Percentiles rank a stretch among this genome's conserved stretches.
Conservation (phyloP, 306 rosid species). For the Vicia sativa region DNA sequence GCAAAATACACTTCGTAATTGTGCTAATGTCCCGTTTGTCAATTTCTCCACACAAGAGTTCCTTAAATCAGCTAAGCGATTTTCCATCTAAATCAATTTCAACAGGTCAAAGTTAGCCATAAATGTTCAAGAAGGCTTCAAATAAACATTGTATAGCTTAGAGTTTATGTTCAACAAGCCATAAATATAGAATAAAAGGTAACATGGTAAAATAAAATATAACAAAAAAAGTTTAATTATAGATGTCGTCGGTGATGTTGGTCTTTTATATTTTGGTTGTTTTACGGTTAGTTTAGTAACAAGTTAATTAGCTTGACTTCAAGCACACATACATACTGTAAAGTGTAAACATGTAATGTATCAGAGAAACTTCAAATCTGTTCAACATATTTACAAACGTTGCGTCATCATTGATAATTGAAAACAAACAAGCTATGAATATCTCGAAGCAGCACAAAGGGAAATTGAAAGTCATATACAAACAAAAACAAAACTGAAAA, state of each 20-base stretch:
- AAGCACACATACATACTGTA: not conserved
- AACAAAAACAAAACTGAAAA: too few relatives aligned
- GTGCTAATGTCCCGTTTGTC: not conserved
- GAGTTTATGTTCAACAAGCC: not conserved
- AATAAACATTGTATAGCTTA: not conserved
- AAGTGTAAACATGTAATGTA: too few relatives aligned
- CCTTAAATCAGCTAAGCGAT: not conserved
- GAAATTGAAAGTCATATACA: too few relatives aligned
- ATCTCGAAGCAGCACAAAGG: too few relatives aligned
- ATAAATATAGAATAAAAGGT: not conserved
- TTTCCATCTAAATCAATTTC: slow-evolving; percentile 20
- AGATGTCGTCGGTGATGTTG: not conserved
- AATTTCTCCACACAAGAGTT: not conserved
- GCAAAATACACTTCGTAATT: not conserved
- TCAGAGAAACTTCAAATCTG: too few relatives aligned
- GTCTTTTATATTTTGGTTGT: not conserved
- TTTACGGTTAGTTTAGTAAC: not conserved
- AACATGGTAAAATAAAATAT: too few relatives aligned
- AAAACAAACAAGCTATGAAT: too few relatives aligned
- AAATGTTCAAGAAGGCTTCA: not conserved
- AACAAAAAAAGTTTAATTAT: not conserved
- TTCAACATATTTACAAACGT: too few relatives aligned
- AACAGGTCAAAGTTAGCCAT: not conserved
- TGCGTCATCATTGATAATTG: too few relatives aligned
- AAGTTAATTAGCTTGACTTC: not conserved